Base-by-base conservation (phyloP, 805 yeast species). In the Suhomyces faveliae region DNA sequence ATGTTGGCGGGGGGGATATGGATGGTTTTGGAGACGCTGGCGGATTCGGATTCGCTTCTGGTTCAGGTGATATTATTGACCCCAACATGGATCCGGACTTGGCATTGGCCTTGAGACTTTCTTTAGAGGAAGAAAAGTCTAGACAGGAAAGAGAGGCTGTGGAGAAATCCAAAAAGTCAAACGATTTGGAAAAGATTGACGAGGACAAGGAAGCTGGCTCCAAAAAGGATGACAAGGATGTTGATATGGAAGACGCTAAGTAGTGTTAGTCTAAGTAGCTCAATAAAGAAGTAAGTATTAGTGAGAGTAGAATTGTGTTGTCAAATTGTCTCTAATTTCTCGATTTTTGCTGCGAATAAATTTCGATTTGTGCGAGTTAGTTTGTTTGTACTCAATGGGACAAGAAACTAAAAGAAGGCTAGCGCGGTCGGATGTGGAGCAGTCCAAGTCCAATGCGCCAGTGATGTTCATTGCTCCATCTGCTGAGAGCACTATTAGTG, bases 41-140 rank as follows among this genome's bases (percentile, higher is more conserved):
- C 24, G 46, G 30, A 5, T 41, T 35, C 35, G 78, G 68, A n/a
- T 59, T 59, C 29, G 37, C 21, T 33, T 70, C 67, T 11, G 77
- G 70, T 19, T 66, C 59, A 42, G 77, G 74, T 50, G 68, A 62
- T 42, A 50, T 64, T 42, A 62, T 72, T 35, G 98, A 92, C 67
- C 92, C 96, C 25, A 83, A 84, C 55, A 86, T 89, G 83, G 99
- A 94, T 60, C 98, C 98, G 25, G 99, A 94, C 68, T 80, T 94
- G 63, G 99, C 98, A 0, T 77, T 94, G 76, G 99, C 98, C 0
- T 79, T 94, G 60, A 83, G 98, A 63, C 76, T 94, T 67, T 92
- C 98, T 0, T 76, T 94, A 60, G 98, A 94, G 63, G 99, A 94
- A 63, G 98, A 92, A 64, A 87, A 85, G 59, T 85, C 88, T 44